Conservation (phyloP, 805 yeast species). For the Wickerhamia fluorescens region DNA sequence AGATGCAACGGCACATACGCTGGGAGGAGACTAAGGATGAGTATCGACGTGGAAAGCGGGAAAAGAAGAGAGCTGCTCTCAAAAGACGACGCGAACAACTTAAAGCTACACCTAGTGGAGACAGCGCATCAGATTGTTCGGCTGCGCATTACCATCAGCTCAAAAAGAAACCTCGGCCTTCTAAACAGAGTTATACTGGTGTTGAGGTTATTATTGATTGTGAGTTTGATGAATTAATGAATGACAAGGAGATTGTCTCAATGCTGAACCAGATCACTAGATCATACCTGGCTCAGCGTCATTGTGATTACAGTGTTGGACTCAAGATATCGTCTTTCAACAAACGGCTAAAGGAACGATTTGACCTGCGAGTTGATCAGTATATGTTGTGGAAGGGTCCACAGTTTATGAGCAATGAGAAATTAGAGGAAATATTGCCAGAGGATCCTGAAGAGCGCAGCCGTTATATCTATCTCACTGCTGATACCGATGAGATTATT, state of each 20-base stretch:
- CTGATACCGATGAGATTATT: constrained; percentile 74
- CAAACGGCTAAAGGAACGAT: constrained; percentile 58
- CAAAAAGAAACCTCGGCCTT: constrained; percentile 28
- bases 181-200: constrained; percentile 42
- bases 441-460: constrained; percentile 20
- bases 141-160: constrained; percentile 16
- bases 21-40: constrained; percentile 64
- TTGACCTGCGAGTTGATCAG: constrained; percentile 53
- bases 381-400: constrained; percentile 66
- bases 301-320: constrained; percentile 49
- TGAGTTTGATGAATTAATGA: constrained; percentile 86
- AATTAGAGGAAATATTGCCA: constrained; percentile 23
- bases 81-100: constrained; percentile 17
- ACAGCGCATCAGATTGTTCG: constrained; percentile 3
- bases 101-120: constrained; percentile 17
- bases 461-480: constrained; percentile 64
- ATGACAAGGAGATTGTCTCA: constrained; percentile 60
- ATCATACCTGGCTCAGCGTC: constrained; percentile 71
- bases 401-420: constrained; percentile 34
- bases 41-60: constrained; percentile 45
- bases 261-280: constrained; percentile 76
- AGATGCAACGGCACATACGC: constrained; percentile 46
- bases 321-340: constrained; percentile 60
- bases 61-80: constrained; percentile 41
- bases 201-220: constrained; percentile 74